These are phyloP conservation scores for Cordyceps cicadae DNA, from an alignment of 2,329 filamentous ascomycete species.

Conservation along the genomic window DNA sequence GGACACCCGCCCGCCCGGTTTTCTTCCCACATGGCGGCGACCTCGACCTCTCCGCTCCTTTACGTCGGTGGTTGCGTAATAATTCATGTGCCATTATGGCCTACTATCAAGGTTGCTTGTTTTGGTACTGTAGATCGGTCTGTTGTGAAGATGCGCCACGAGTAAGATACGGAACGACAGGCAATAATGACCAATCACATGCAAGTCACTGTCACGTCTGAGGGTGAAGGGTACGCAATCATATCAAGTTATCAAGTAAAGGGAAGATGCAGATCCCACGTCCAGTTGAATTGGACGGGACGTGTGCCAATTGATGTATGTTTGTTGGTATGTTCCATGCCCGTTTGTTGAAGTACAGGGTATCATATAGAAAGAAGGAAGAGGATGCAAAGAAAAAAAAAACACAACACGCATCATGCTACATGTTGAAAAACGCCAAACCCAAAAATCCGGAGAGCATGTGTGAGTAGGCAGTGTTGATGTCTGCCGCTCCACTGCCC, in stretches of 20 bases:
- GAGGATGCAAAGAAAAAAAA: background rate
- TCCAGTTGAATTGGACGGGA: slow-evolving; percentile 24
- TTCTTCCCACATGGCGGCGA: background rate
- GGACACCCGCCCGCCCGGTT: background rate
- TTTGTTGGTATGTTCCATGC: background rate
- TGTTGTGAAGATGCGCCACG: background rate
- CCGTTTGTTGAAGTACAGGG: slow-evolving; percentile 28
- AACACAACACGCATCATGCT: slow-evolving; percentile 5
- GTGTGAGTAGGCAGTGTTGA: slow-evolving; percentile 22
- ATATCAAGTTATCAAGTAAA: background rate
- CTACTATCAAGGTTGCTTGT: background rate
- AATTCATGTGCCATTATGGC: background rate
- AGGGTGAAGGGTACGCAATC: too few relatives aligned
- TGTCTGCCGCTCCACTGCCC: slow-evolving; percentile 17
- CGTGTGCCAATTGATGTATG: slow-evolving; percentile 7
- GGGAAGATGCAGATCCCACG: slow-evolving; percentile 12
- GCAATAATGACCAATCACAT: background rate
- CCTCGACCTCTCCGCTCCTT: background rate
- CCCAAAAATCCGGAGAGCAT: background rate
- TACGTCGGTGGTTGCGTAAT: background rate
- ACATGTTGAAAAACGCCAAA: slow-evolving; percentile 19
- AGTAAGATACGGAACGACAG: background rate
- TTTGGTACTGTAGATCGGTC: background rate
- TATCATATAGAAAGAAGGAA: slow-evolving; percentile 22
- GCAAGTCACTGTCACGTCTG: background rate